Evolutionary conservation across 495 filamentous ascomycete genomes (phyloP).

Genomic region (Penicillium robsamsonii): DNA sequence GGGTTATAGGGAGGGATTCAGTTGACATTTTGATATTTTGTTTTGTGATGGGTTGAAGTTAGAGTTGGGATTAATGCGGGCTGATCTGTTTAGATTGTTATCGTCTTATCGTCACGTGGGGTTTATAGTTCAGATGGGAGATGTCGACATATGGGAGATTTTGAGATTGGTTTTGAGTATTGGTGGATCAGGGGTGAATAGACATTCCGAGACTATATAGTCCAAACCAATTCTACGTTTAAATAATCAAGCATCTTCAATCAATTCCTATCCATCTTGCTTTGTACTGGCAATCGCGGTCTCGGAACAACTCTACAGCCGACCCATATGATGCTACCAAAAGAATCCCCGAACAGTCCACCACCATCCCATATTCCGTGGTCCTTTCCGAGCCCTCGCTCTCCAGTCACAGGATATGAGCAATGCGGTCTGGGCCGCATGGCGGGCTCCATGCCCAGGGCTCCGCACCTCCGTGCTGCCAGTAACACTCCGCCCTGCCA

Average conservation of each 20-base stretch:
- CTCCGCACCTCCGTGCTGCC: conserved; percentile 32
- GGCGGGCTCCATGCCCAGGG: conserved; percentile 46
- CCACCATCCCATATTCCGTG: neutral
- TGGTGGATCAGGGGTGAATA: neutral
- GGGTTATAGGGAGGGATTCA: conserved; percentile 37
- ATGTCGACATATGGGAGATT: neutral
- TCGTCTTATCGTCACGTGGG: conserved; percentile 12
- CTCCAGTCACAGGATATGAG: conserved; percentile 44
- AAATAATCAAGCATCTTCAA: neutral
- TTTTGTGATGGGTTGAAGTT: neutral
- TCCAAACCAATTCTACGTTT: neutral
- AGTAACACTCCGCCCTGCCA: conserved; percentile 14
- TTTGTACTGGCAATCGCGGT: conserved; percentile 1
- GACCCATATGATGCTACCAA: conserved; percentile 10
- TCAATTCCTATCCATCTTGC: neutral
- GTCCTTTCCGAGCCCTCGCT: conserved; percentile 8
- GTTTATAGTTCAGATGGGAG: neutral
- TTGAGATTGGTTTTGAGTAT: neutral
- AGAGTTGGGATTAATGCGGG: neutral
- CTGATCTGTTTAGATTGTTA: conserved; percentile 4
- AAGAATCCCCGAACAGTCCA: conserved; percentile 9
- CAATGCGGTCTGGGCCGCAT: conserved; percentile 46
- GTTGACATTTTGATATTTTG: conserved; percentile 32
- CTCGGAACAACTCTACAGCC: conserved; percentile 20
- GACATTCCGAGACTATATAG: neutral